Conservation (phyloP, 208 protist species). For the Acanthamoeba castellanii region DNA sequence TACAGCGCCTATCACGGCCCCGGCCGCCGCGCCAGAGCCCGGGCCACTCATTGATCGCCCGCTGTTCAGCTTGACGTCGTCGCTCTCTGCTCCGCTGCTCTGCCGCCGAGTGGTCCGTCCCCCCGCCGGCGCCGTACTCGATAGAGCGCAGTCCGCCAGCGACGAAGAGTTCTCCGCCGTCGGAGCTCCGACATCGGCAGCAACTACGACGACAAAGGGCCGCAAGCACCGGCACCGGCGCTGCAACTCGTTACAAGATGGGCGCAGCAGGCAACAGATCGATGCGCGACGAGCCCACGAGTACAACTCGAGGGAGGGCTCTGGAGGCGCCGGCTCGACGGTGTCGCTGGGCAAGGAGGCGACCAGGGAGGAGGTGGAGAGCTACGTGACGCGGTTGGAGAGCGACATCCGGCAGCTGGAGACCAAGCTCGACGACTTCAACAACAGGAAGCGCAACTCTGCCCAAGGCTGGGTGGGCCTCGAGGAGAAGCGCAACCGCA, state of each 20-base stretch:
- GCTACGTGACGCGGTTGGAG: background rate
- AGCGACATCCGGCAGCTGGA: slow-evolving; percentile 7
- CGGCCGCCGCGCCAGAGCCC: too few relatives aligned
- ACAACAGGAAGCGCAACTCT: background rate
- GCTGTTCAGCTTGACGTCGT: too few relatives aligned
- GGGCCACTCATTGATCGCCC: too few relatives aligned
- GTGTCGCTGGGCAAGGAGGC: background rate
- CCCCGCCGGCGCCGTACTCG: too few relatives aligned
- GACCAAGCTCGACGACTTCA: slow-evolving; percentile 25
- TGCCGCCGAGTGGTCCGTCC: too few relatives aligned
- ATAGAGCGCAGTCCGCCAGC: too few relatives aligned
- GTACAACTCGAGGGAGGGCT: too few relatives aligned
- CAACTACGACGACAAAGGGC: background rate
- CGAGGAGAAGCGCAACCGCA: slow-evolving; percentile 26
- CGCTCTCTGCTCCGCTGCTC: too few relatives aligned
- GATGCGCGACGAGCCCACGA: background rate
- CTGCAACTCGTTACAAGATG: background rate
- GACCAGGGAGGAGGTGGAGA: background rate
- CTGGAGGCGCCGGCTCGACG: too few relatives aligned
- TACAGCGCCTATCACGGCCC: too few relatives aligned
- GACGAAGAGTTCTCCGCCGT: too few relatives aligned
- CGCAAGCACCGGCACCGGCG: background rate
- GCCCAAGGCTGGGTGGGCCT: background rate
- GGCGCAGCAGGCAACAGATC: background rate
- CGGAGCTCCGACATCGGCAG: too few relatives aligned